Conservation (phyloP, 1,284 basidiomycete genomes). For the Marasmius oreades region DNA sequence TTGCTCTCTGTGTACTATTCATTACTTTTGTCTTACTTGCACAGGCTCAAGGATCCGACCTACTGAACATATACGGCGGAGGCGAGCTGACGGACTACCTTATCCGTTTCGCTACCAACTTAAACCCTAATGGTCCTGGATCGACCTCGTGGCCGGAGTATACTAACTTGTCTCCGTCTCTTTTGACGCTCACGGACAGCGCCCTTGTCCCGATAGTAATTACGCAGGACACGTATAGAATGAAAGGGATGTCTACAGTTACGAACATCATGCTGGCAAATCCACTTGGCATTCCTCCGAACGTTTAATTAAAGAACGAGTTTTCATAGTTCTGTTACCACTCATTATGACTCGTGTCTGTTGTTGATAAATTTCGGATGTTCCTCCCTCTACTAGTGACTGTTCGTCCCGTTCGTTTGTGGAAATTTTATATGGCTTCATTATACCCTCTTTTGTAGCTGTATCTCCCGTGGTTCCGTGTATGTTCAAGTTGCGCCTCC, state of each 20-base stretch:
- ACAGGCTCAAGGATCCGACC: slow-evolving; percentile 36
- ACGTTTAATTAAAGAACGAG: no score
- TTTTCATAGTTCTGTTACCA: no score
- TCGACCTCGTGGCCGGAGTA: slow-evolving; percentile 49
- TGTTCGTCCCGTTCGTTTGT: not conserved
- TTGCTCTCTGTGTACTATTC: slow-evolving; percentile 14
- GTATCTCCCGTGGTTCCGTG: no score
- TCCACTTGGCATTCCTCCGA: no score
- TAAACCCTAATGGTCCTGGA: slow-evolving; percentile 45
- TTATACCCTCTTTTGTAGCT: no score
- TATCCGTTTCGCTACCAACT: slow-evolving; percentile 37
- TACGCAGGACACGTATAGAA: slow-evolving; percentile 40
- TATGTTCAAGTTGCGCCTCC: no score
- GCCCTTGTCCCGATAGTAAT: slow-evolving; percentile 27
- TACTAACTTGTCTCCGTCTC: slow-evolving; percentile 29
- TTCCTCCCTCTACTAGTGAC: not conserved
- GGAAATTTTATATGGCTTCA: no score
- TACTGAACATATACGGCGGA: slow-evolving; percentile 33
- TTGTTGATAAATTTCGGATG: not conserved
- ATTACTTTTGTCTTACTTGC: slow-evolving; percentile 1
- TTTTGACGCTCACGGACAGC: slow-evolving; percentile 45
- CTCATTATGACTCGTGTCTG: no score
- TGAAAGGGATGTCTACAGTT: slow-evolving; percentile 36
- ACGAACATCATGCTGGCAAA: slow-evolving; percentile 33
- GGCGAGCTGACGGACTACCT: slow-evolving; percentile 38